Base-by-base conservation (phyloP, 2,329 filamentous ascomycete species). In the Stachybotrys echinatus region DNA sequence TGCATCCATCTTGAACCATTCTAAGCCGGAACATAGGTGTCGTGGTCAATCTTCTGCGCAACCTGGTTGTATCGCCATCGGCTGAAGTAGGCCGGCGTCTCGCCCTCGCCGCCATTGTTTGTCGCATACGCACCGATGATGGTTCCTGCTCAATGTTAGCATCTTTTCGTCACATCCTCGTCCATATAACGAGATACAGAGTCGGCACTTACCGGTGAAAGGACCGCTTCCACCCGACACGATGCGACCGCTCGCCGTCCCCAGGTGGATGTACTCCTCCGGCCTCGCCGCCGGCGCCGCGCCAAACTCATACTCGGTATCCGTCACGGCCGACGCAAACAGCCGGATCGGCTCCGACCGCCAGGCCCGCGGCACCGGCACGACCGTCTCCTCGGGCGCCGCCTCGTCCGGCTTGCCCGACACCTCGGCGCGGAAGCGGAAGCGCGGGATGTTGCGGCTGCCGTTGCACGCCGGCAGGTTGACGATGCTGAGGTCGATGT, bases 81-180 rank as follows among this genome's bases (percentile, higher is more conserved):
- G 6, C 64, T 69, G 45, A 80, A 62, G 57, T 76, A 79, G 3
- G 73, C 74, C 4, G 70, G 66, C 27, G 71, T 70, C 3, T 56
- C 66, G 3, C 68, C 71, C 12, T 66, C 59, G 2, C 68, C 68
- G 1, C 76, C 77, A 54, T 81, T 81, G 23, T 64, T 76, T 4
- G 78, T 81, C 39, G 72, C 73, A 58, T 80, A 81, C 1, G 74
- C 67, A 1, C 77, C 78, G 0, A 82, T 52, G 19, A 81, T 61
- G 2, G 72, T 70, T 0, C 77, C 77, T 69, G 54, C n/a, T n/a
- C n/a, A n/a, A n/a, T n/a, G n/a, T n/a, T n/a, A n/a, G n/a, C n/a
- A n/a, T n/a, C n/a, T n/a, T n/a, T n/a, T n/a, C n/a, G n/a, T n/a
- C n/a, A n/a, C n/a, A n/a, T n/a, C n/a, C n/a, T n/a, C n/a, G n/a